Conservation (phyloP, 2,329 filamentous ascomycete genomes). For the Onygenales sp. region DNA sequence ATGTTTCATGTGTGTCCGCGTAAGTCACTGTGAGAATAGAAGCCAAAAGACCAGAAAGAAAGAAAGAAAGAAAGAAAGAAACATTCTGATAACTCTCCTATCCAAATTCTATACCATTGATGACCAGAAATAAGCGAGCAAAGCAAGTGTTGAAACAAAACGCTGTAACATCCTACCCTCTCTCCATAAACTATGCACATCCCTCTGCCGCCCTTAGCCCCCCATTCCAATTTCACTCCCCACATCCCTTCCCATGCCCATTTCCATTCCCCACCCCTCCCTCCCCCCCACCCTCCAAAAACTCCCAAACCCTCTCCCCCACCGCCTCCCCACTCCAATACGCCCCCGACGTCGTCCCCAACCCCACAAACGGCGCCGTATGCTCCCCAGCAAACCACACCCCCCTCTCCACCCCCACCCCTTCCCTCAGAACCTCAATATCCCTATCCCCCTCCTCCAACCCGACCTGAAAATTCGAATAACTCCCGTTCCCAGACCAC, state of each 20-base stretch:
- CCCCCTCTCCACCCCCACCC: constrained; percentile 45
- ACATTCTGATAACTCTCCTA: neutral
- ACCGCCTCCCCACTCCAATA: constrained; percentile 85
- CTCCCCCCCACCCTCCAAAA: neutral
- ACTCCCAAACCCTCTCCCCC: constrained; percentile 42
- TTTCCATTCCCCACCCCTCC: neutral
- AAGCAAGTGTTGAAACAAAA: neutral
- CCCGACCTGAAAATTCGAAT: constrained; percentile 76
- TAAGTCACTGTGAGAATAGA: too few species aligned
- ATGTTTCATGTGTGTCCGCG: too few species aligned
- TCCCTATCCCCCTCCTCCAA: constrained; percentile 61
- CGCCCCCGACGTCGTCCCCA: constrained; percentile 82
- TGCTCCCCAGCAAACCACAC: constrained; percentile 88
- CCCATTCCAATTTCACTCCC: neutral
- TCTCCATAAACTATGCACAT: neutral
- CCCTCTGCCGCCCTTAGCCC: neutral
- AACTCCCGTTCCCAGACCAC: constrained; percentile 71
- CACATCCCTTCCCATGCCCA: neutral
- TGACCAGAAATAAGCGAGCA: neutral
- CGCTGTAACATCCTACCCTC: too few species aligned
- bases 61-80: too few species aligned
- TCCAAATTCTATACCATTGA: neutral
- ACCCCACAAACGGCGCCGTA: constrained; percentile 77
- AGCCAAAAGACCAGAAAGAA: too few species aligned
- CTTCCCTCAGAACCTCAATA: constrained; percentile 50